Percentiles rank a stretch among this genome's conserved stretches.
These are phyloP conservation scores for Eutrema japonicum DNA, from an alignment of 345 rosid genomes.

Conservation along the genomic window DNA sequence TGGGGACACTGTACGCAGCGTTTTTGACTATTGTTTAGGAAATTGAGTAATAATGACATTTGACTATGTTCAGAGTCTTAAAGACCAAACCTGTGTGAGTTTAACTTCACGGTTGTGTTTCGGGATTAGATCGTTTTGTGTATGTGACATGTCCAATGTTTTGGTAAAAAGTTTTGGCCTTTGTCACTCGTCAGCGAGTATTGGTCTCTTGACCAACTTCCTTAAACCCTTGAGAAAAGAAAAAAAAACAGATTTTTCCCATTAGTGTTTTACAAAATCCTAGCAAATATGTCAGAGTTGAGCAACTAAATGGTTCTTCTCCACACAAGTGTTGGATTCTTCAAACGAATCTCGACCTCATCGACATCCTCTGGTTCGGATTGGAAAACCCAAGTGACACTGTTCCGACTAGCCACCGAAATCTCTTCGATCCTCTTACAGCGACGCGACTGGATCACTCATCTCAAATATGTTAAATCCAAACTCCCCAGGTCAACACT, in stretches of 20 bases:
- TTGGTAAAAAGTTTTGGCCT: too few species aligned
- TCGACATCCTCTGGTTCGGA: slow-evolving; percentile 38
- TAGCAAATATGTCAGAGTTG: background rate
- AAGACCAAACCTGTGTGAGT: background rate
- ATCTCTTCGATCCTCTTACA: slow-evolving; percentile 65
- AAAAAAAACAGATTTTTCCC: too few species aligned
- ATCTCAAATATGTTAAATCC: slow-evolving; percentile 48
- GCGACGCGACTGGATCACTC: slow-evolving; percentile 54
- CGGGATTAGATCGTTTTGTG: too few species aligned
- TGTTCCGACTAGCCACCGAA: slow-evolving; percentile 49
- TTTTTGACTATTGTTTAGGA: background rate
- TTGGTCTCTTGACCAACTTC: background rate
- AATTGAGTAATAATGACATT: background rate
- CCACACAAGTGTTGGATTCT: background rate
- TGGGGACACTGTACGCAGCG: slow-evolving; percentile 3
- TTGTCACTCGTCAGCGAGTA: background rate
- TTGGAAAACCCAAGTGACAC: slow-evolving; percentile 59
- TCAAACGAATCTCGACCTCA: slow-evolving; percentile 49
- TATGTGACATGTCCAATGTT: too few species aligned
- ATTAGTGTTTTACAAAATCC: background rate
- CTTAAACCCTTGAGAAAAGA: background rate
- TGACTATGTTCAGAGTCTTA: background rate
- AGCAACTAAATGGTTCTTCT: slow-evolving; percentile 34
- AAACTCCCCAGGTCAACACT: slow-evolving; percentile 51
- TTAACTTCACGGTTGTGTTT: too few species aligned